Percentiles rank a stretch among this genome's conserved stretches.
Evolutionary conservation across 1,284 basidiomycete genomes (phyloP).

Genomic region (Microbotryomycetes sp.): DNA sequence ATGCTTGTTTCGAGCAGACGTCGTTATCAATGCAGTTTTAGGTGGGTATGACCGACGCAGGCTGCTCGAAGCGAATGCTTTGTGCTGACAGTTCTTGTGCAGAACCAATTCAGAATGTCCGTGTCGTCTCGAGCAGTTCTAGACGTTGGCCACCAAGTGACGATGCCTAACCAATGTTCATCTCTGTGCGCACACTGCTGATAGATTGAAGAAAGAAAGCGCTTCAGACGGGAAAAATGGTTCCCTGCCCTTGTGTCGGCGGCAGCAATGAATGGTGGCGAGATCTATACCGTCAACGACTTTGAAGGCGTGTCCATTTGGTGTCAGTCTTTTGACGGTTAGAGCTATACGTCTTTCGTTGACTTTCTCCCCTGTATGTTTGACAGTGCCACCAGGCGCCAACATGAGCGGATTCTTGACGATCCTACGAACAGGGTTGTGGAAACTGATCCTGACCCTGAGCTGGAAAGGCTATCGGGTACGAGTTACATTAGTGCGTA

Average conservation of each 20-base stretch:
- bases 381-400: neutral
- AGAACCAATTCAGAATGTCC: neutral
- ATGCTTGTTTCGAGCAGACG: too few relatives aligned
- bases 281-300: neutral
- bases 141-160: too few relatives aligned
- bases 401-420: neutral
- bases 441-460: neutral
- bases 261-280: neutral
- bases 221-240: neutral
- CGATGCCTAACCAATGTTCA: too few relatives aligned
- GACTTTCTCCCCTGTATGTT: neutral
- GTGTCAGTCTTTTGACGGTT: neutral
- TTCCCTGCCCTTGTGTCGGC: neutral
- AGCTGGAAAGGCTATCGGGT: neutral
- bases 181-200: too few relatives aligned
- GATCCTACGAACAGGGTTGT: neutral
- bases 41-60: too few relatives aligned
- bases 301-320: neutral
- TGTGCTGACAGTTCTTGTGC: too few relatives aligned
- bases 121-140: too few relatives aligned
- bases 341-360: neutral
- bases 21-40: neutral
- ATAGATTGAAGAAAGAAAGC: too few relatives aligned
- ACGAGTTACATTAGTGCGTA: too few relatives aligned
- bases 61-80: too few relatives aligned